These are phyloP conservation scores for Pterulicium gracile DNA, from an alignment of 1,284 basidiomycete species.

Conservation along the genomic window DNA sequence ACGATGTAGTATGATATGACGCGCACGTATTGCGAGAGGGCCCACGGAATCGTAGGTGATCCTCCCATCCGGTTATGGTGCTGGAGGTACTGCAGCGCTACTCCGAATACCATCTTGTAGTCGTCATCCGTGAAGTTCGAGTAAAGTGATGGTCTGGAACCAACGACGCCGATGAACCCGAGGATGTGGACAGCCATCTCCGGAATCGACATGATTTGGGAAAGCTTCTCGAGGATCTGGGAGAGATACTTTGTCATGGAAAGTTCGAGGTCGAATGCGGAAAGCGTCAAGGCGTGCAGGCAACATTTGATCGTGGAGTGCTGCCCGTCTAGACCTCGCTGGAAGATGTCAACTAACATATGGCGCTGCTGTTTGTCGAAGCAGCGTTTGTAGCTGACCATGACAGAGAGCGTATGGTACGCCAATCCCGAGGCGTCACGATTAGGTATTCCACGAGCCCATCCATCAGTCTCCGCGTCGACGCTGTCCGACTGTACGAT, in stretches of 20 bases:
- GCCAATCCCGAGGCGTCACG: constrained; percentile 85
- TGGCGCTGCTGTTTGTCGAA: constrained; percentile 66
- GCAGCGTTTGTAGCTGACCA: constrained; percentile 81
- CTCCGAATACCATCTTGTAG: constrained; percentile 91
- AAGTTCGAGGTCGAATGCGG: constrained; percentile 81
- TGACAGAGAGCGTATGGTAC: constrained; percentile 81
- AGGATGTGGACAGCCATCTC: constrained; percentile 94
- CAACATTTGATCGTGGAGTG: constrained; percentile 85
- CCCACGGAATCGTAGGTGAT: constrained; percentile 63
- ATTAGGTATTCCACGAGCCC: constrained; percentile 54
- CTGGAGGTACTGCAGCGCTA: constrained; percentile 91
- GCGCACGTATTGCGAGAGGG: constrained; percentile 91
- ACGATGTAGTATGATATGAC: constrained; percentile 90
- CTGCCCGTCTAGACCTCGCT: constrained; percentile 70
- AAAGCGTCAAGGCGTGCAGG: constrained; percentile 82
- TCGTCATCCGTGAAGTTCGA: constrained; percentile 91
- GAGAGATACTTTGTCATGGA: constrained; percentile 79
- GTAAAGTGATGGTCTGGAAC: constrained; percentile 71
- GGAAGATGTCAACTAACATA: constrained; percentile 77
- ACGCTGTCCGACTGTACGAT: constrained; percentile 55
- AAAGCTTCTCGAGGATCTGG: constrained; percentile 79
- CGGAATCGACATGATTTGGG: constrained; percentile 91
- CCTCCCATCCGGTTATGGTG: constrained; percentile 72
- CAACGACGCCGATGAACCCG: constrained; percentile 84
- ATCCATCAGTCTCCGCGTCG: constrained; percentile 41